phyloP scores from a whole-genome alignment of 2,329 filamentous ascomycete species.

The Huntiella savannae region DNA sequence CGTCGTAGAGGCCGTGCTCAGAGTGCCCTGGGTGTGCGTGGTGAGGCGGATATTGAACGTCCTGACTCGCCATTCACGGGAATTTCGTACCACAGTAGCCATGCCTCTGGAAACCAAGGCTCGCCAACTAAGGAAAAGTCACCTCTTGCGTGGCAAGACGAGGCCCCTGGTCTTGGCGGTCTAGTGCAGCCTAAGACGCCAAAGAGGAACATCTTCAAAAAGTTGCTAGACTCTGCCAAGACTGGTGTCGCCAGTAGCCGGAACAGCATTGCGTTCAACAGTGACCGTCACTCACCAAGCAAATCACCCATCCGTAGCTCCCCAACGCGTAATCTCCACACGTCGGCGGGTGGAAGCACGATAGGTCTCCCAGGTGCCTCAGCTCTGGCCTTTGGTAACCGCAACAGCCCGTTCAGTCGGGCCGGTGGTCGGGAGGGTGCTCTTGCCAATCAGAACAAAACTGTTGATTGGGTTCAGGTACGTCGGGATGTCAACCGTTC shows the following conservation, averaged over 20 bases:
- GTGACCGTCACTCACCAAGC: slow-evolving; percentile 12
- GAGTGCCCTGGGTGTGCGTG: slow-evolving; percentile 42
- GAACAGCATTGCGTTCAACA: slow-evolving; percentile 53
- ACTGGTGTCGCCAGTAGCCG: slow-evolving; percentile 80
- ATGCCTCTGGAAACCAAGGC: slow-evolving; percentile 38
- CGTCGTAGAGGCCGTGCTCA: slow-evolving; percentile 48
- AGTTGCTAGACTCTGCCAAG: slow-evolving; percentile 84
- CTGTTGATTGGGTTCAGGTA: slow-evolving; percentile 90
- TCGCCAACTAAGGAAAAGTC: slow-evolving; percentile 24
- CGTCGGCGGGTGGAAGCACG: slow-evolving; percentile 25
- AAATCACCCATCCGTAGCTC: slow-evolving; percentile 19
- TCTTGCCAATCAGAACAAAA: slow-evolving; percentile 25
- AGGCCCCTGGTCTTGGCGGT: slow-evolving; percentile 57
- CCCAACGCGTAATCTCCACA: slow-evolving; percentile 14
- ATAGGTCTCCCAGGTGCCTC: slow-evolving; percentile 15
- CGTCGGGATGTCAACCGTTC: slow-evolving; percentile 88
- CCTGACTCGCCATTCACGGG: slow-evolving; percentile 52
- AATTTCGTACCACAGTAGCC: slow-evolving; percentile 80
- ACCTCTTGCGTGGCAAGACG: slow-evolving; percentile 45
- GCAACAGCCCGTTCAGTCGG: slow-evolving; percentile 19
- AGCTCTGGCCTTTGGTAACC: slow-evolving; percentile 16
- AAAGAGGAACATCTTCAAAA: slow-evolving; percentile 84
- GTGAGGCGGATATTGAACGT: slow-evolving; percentile 32
- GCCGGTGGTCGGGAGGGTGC: slow-evolving; percentile 54
- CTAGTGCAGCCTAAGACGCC: slow-evolving; percentile 57